Evolutionary conservation across 1,139 yeast species (phyloP).

Genomic region (Taphrina wiesneri): DNA sequence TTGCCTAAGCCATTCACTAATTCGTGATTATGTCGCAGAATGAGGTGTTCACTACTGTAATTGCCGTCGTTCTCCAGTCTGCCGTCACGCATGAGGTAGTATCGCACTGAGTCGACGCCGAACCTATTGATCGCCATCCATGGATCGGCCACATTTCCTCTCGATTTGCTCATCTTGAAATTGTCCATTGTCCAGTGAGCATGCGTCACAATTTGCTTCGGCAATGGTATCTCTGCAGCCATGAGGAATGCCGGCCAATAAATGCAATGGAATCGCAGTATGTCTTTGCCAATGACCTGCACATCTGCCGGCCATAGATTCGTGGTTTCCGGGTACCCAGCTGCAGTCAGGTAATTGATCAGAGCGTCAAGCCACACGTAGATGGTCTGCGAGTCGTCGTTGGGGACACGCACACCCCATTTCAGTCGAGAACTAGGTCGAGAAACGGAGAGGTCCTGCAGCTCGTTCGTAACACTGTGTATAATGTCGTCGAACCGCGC

Average conservation of each 20-base stretch:
- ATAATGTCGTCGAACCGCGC: slow-evolving; percentile 59
- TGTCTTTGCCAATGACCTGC: slow-evolving; percentile 91
- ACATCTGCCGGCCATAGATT: slow-evolving; percentile 61
- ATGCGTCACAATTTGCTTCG: slow-evolving; percentile 78
- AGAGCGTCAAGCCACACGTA: slow-evolving; percentile 98
- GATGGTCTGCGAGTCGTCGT: slow-evolving; percentile 71
- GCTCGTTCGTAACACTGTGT: slow-evolving; percentile 56
- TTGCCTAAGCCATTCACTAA: slow-evolving; percentile 29
- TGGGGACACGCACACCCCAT: slow-evolving; percentile 93
- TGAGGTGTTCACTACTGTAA: slow-evolving; percentile 18
- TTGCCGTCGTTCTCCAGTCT: slow-evolving; percentile 34
- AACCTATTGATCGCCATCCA: slow-evolving; percentile 54
- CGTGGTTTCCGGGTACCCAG: slow-evolving; percentile 58
- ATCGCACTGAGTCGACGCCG: slow-evolving; percentile 35
- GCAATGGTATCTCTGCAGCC: slow-evolving; percentile 74
- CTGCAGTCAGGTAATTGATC: slow-evolving; percentile 75
- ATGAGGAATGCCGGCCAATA: slow-evolving; percentile 92
- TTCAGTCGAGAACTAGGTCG: slow-evolving; percentile 72
- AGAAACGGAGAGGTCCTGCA: slow-evolving; percentile 77
- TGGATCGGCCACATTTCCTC: slow-evolving; percentile 97
- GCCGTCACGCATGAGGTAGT: slow-evolving; percentile 37
- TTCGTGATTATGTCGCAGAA: slow-evolving; percentile 29
- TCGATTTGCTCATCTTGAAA: slow-evolving; percentile 85
- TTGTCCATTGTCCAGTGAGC: slow-evolving; percentile 94
- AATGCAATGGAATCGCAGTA: slow-evolving; percentile 76